A percentile compares a stretch with the other conserved stretches of the same genome.
These are phyloP conservation scores for Allomyces macrogynus DNA, from an alignment of 192 early-diverging fungal genomes.

Conservation along the genomic window DNA sequence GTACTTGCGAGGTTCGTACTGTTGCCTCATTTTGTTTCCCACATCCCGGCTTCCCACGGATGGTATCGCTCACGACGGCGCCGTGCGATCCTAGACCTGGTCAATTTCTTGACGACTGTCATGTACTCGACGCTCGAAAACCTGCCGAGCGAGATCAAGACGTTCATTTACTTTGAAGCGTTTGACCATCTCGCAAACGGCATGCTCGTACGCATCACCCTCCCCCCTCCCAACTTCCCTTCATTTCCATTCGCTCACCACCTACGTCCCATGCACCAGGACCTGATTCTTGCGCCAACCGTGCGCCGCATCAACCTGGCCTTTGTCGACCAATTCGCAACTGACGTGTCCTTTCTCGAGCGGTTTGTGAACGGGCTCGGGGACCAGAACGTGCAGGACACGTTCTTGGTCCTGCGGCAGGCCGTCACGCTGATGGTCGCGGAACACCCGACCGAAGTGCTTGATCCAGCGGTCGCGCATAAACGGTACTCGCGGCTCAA, in stretches of 20 bases:
- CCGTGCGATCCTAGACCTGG: slow-evolving; percentile 30
- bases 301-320: slow-evolving; percentile 35
- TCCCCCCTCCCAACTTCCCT: neutral
- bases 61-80: neutral
- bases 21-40: slow-evolving; percentile 5
- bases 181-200: slow-evolving; percentile 44
- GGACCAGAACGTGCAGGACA: slow-evolving; percentile 40
- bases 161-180: slow-evolving; percentile 48
- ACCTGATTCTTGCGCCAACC: slow-evolving; percentile 32
- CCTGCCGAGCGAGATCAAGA: slow-evolving; percentile 40
- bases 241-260: slow-evolving; percentile 1
- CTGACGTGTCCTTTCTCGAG: slow-evolving; percentile 53
- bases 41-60: neutral
- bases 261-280: slow-evolving; percentile 8
- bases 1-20: neutral
- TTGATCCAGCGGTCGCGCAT: slow-evolving; percentile 37
- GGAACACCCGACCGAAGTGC: slow-evolving; percentile 58
- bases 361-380: slow-evolving; percentile 41
- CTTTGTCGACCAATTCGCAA: slow-evolving; percentile 37
- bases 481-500: slow-evolving; percentile 44
- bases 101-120: slow-evolving; percentile 42
- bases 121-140: slow-evolving; percentile 46
- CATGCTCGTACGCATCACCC: slow-evolving; percentile 32
- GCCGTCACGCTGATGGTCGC: slow-evolving; percentile 43
- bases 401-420: slow-evolving; percentile 52